Conservation (phyloP, 225 moss, liverwort and hornwort genomes). For the Pleurozium schreberi region DNA sequence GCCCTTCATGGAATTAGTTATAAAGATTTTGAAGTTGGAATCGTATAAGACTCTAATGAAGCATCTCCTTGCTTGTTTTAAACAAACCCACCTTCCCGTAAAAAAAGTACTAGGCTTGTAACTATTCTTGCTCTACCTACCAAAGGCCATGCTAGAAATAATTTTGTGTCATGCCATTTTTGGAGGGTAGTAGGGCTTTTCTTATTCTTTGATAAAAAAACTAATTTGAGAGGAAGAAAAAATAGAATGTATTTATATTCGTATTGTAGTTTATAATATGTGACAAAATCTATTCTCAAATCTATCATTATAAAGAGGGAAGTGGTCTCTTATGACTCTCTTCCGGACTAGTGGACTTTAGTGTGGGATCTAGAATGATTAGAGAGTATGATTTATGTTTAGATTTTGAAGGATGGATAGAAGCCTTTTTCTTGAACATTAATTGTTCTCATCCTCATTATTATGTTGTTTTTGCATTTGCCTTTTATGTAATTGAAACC, state of each 20-base stretch:
- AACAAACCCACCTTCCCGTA: background rate
- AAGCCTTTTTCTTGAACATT: background rate
- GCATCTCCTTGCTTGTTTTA: accelerated
- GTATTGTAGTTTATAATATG: no score
- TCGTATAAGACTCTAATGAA: background rate
- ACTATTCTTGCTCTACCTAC: background rate
- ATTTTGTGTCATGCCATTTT: background rate
- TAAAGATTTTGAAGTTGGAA: background rate
- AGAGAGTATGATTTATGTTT: no score
- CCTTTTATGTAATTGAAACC: accelerated
- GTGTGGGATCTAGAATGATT: no score
- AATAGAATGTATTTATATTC: no score
- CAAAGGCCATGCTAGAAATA: background rate
- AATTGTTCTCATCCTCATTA: background rate
- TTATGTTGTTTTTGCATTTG: background rate
- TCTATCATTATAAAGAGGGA: no score
- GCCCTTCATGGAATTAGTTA: background rate
- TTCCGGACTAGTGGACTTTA: no score
- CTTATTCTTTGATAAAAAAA: no score
- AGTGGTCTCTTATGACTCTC: no score
- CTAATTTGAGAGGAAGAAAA: no score
- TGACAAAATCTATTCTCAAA: no score
- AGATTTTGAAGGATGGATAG: background rate
- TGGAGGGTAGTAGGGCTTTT: no score
- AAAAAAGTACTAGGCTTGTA: background rate